Base-by-base conservation (phyloP, 176 grass and related monocot genomes). In the Musa itinerans region DNA sequence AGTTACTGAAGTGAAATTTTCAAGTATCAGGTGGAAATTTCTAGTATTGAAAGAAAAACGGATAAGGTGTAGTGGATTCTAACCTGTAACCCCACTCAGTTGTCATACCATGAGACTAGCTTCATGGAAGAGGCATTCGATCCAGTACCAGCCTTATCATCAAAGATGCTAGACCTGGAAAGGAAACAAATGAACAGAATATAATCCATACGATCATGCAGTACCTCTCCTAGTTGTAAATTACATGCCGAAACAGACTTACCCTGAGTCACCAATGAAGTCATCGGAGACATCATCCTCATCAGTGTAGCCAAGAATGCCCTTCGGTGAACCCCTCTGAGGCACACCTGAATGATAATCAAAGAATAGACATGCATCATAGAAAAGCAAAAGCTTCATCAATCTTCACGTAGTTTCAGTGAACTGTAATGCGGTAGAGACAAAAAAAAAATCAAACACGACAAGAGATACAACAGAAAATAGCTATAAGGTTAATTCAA, bases 21-120 rank as follows among this genome's bases (percentile, higher is more conserved):
- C 34, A 43, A 43, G 34, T 6, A 43, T 43, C 34, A 43, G 34
- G 34, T 43, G 34, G 34, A 43, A 43, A 43, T 43, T 43, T 43
- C 4, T 43, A 43, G 6, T 43, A 43, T 43, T 43, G 34, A 6
- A 43, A 43, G 34, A 43, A 43, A 43, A 43, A 43, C 6, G 34
- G 34, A 43, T 5, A 43, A 43, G 24, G 34, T 43, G 34, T 43
- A 43, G 34, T 43, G 34, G 34, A 43, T 43, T 25, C 27, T 84
- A 72, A 83, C 92, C 86, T 91, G 77, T 96, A 91, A 57, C 88
- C 92, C 92, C 92, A 91, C 70, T 96, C 89, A 43, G 24, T 96
- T 96, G 80, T 89, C 86, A 16, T 96, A 91, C 89, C 89, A 96
- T 56, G 84, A 96, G 15, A 96, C 83, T 0, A 96, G 74, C 82